Evolutionary conservation across 768 basidiomycete genomes (phyloP), one percentile per base, ranked within the genome.

Genomic region (Polyporus arcularius): DNA sequence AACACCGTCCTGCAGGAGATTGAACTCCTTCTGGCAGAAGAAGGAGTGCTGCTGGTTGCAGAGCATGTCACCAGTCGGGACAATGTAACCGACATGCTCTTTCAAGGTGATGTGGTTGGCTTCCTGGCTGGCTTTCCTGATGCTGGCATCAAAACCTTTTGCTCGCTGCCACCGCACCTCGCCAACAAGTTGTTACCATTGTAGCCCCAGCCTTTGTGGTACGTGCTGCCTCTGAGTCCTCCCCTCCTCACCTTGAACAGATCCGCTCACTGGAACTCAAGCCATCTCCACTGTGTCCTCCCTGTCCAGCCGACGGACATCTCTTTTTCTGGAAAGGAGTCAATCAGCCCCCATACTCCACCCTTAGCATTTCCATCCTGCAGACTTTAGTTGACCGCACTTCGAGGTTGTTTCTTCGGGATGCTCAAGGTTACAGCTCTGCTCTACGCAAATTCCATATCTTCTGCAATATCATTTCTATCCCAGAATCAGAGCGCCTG

Each of bases 251-350:
- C n/a, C n/a, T n/a, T n/a, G n/a, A n/a, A 21, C 15, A 6, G 41
- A 43, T 35, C 5, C 4, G 28, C 6, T 12, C 11, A 53, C 76
- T 8, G 26, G 51, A 28, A 55, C 65, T 2, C 51, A 8, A 31
- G 0, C 65, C 68, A 1, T 74, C 70, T 1, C 50, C 57, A 0
- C 66, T 75, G 0, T 66, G 66, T 1, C 72, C 71, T 35, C 5
- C 32, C 10, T 35, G 32, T 10, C 32, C 32, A 35, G 32, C 32
- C 32, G 10, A 35, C 32, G 5, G 10, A 35, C 32, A 2, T 42
- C 42, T 28, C 71, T 69, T 72, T 57, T 11, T 15, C 5, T 79
- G 77, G 77, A 64, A 52, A 30, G 78, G 78, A 0, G 67, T 77
- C 0, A 72, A 75, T 55, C 50, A 56, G 0, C 69, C 76, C 0